These are phyloP conservation scores for Apiotrichum sp. DNA, from an alignment of 1,284 basidiomycete species.

Conservation along the genomic window DNA sequence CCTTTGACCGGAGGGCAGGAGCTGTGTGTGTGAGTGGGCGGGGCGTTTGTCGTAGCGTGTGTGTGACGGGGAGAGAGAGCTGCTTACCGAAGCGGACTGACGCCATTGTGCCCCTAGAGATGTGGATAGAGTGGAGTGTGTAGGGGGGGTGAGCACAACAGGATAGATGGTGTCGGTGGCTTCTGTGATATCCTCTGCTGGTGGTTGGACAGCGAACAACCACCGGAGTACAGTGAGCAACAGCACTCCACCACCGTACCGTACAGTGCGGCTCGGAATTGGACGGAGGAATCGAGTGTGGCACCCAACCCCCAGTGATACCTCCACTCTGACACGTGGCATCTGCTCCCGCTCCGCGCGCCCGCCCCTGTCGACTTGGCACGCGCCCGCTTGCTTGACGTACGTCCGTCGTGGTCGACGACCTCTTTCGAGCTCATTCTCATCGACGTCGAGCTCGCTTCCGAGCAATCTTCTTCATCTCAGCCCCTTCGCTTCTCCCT, in stretches of 20 bases:
- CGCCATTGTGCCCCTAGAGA: constrained; percentile 24
- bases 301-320: background rate
- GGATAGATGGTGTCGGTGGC: background rate
- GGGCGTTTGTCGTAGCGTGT: background rate
- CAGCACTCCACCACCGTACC: background rate
- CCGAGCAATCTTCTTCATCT: too few species aligned
- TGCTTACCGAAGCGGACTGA: constrained; percentile 28
- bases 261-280: background rate
- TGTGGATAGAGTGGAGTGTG: background rate
- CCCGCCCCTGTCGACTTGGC: background rate
- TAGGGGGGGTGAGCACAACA: constrained; percentile 7
- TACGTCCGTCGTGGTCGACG: background rate
- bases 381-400: background rate
- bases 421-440: background rate
- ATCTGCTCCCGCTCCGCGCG: background rate
- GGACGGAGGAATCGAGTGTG: background rate
- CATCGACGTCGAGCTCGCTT: too few species aligned
- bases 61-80: background rate
- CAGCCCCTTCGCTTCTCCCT: too few species aligned
- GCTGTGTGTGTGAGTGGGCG: constrained; percentile 16
- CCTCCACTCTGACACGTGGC: background rate
- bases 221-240: background rate
- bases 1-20: constrained; percentile 30
- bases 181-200: constrained; percentile 5
- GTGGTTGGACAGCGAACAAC: constrained; percentile 3